These are phyloP conservation scores for Fusarium transvaalense DNA, from an alignment of 2,329 filamentous ascomycete species.

Conservation along the genomic window DNA sequence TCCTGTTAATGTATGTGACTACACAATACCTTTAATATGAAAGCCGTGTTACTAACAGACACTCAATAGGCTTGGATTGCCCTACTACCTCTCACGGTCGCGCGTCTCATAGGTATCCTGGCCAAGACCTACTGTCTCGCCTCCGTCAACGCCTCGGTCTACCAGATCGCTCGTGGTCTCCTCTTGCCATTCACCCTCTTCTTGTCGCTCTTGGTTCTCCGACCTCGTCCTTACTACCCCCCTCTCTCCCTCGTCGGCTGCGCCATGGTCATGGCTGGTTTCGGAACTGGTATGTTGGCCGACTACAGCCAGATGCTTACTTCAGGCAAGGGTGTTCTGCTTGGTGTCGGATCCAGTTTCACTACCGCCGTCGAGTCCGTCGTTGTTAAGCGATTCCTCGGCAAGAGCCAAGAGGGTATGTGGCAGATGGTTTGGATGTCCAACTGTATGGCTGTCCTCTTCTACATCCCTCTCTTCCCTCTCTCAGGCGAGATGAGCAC, in stretches of 20 bases:
- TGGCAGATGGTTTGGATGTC: constrained; percentile 50
- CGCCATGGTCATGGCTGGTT: constrained; percentile 48
- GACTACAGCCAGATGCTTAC: constrained; percentile 48
- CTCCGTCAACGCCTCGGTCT: constrained; percentile 47
- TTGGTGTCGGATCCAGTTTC: constrained; percentile 46
- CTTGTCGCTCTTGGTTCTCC: constrained; percentile 45
- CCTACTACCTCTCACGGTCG: constrained; percentile 45
- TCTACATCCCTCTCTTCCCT: constrained; percentile 46
- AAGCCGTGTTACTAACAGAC: not conserved
- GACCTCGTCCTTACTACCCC: constrained; percentile 48
- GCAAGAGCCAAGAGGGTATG: constrained; percentile 47
- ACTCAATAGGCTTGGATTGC: constrained; percentile 40
- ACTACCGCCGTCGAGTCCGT: constrained; percentile 47
- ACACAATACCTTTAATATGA: not conserved
- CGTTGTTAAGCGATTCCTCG: constrained; percentile 46
- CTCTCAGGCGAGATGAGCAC: constrained; percentile 44
- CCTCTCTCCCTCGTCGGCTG: constrained; percentile 45
- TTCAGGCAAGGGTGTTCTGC: constrained; percentile 45
- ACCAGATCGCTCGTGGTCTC: constrained; percentile 47
- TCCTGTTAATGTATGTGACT: constrained; percentile 37
- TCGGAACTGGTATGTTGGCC: constrained; percentile 47
- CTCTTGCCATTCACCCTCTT: constrained; percentile 47
- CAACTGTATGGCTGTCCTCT: constrained; percentile 46
- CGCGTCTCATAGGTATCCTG: constrained; percentile 45
- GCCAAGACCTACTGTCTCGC: constrained; percentile 49